Base-by-base conservation (phyloP, 176 grass and related monocot species). In the Aegilops sharonensis region DNA sequence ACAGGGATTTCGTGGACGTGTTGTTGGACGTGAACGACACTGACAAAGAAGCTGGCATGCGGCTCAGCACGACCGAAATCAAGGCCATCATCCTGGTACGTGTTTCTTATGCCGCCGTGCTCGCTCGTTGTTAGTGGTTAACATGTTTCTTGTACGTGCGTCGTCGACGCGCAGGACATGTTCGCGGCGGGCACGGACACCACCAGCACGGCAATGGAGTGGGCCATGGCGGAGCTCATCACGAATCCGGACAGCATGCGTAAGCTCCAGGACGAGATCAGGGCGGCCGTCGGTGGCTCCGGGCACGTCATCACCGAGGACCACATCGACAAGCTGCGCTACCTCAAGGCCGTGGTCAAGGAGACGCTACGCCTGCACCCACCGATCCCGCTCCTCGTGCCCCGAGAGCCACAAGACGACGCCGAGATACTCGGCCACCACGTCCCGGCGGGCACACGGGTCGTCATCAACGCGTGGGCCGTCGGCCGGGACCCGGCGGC, bases 201-300 rank as follows among this genome's bases (percentile, higher is more conserved):
- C 10, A 71, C 87, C 14, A 84, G 10, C 35, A 32, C 31, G 2
- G 48, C 24, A 50, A 50, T 86, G 39, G 89, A 56, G 39, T 90
- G 89, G 89, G 72, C 72, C 72, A 86, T 90, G 11, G 84, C 84
- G 3, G 78, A 86, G 89, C 79, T 90, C 37, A 14, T 90, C n/a
- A 64, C 81, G 15, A 30, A 86, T 11, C 89, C 84, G 0, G 1
- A 5, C 73, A 31, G 25, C 37, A 82, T 90, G 83, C 37, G 80
- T 2, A 85, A 45, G 48, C n/a, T 86, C 36, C 83, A 88, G 69
- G 77, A 78, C 4, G 86, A 92, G 30, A 17, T 92, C 12, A 70
- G 72, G 78, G 78, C 48, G 11, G 35, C 81, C 9, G 20, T 57
- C 30, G 43, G 37, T 11, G 42, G 2, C 24, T 29, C 62, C 25